A percentile compares a stretch with the other conserved stretches of the same genome.
Evolutionary conservation across 2,329 filamentous ascomycete genomes (phyloP).

Genomic region (Trichoderma asperellum): DNA sequence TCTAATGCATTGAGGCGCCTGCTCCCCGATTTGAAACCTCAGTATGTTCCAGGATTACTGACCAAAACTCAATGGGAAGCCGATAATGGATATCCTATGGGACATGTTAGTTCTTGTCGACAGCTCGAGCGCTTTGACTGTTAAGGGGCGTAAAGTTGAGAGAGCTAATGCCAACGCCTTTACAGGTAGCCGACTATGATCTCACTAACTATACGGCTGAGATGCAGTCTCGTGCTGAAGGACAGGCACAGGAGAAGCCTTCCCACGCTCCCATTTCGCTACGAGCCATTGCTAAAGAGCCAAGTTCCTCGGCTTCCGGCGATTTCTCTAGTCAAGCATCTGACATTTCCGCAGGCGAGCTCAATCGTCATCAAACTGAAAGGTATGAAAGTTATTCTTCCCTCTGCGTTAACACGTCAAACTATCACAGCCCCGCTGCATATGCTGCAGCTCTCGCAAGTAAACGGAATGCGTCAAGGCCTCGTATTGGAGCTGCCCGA

Average conservation of each 20-base stretch:
- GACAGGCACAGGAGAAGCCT: not conserved
- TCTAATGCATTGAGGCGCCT: not conserved
- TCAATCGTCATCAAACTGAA: not conserved
- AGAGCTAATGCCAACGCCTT: not conserved
- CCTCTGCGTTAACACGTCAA: not conserved
- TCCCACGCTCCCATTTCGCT: not conserved
- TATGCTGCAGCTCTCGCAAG: not conserved
- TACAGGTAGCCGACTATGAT: not conserved
- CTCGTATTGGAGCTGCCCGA: constrained; percentile 22
- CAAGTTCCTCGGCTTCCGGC: not conserved
- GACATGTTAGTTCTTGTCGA: not conserved
- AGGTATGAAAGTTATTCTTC: constrained; percentile 11
- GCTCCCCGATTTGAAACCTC: constrained; percentile 3
- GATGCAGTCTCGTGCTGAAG: constrained; percentile 6
- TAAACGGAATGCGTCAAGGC: constrained; percentile 6
- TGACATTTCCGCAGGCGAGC: not conserved
- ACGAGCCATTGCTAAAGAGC: not conserved
- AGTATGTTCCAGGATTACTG: not conserved
- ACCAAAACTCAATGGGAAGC: constrained; percentile 13
- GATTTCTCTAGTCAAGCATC: not conserved
- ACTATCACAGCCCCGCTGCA: not conserved
- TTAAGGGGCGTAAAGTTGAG: not conserved
- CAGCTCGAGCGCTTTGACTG: not conserved
- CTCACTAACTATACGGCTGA: not conserved
- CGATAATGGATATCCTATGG: constrained; percentile 10